Conservation (phyloP, 2,329 filamentous ascomycete species). For the Botryotinia narcissicola region DNA sequence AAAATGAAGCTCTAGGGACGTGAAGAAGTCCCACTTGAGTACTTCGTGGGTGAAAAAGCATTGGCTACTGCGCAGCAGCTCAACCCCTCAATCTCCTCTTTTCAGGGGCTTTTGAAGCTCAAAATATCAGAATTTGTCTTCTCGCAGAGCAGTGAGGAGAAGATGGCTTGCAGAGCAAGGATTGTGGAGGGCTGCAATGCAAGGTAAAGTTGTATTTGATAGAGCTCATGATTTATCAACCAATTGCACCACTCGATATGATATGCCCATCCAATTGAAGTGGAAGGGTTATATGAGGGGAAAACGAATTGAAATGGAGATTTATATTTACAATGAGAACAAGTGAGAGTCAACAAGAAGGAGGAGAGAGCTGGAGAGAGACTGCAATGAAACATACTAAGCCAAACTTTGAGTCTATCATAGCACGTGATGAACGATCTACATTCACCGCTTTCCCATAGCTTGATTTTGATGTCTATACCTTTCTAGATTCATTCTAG, state of each 20-base stretch:
- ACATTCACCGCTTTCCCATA: not conserved
- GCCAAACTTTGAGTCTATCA: not conserved
- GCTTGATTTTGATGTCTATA: not conserved
- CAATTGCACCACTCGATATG: not conserved
- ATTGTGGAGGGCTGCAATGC: not conserved
- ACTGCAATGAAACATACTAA: not conserved
- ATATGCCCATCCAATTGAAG: not conserved
- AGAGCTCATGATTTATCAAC: not conserved
- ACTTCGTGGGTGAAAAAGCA: not conserved
- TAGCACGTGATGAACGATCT: not conserved
- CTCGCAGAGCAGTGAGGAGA: constrained; percentile 11
- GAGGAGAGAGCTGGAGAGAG: not conserved
- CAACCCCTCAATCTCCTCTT: not conserved
- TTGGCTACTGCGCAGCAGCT: constrained; percentile 2
- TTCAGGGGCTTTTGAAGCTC: constrained; percentile 5
- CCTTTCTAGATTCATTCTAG: not conserved
- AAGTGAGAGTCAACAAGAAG: not conserved
- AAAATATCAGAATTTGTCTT: not conserved
- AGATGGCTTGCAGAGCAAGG: constrained; percentile 14
- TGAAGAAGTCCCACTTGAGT: constrained; percentile 1
- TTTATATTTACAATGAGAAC: not conserved
- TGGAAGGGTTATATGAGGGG: not conserved
- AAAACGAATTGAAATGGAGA: not conserved
- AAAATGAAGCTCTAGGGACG: not conserved
- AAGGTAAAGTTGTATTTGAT: constrained; percentile 12